These are phyloP conservation scores for Fusarium devonianum DNA, from an alignment of 2,329 filamentous ascomycete genomes.

Conservation along the genomic window DNA sequence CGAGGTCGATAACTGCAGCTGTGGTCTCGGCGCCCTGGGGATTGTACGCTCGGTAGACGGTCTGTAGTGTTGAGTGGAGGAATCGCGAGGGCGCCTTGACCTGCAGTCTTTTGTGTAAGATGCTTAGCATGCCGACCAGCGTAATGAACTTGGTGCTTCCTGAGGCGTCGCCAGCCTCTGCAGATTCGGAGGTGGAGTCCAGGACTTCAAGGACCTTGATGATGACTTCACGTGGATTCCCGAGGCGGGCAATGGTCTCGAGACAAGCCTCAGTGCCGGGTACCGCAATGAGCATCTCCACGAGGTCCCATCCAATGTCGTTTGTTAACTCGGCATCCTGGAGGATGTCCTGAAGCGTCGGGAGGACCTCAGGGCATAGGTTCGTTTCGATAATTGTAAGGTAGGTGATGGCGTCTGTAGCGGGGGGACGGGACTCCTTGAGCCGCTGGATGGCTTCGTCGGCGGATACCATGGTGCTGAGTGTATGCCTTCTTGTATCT, in stretches of 20 bases:
- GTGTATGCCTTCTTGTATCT: background rate
- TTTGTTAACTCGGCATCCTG: constrained; percentile 73
- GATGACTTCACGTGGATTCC: constrained; percentile 83
- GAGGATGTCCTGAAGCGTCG: constrained; percentile 71
- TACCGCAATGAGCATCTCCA: constrained; percentile 75
- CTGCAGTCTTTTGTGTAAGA: constrained; percentile 76
- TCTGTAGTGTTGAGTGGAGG: constrained; percentile 77
- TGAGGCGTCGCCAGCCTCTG: constrained; percentile 48
- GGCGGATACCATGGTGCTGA: constrained; percentile 43
- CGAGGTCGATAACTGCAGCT: constrained; percentile 72
- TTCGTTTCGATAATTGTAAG: constrained; percentile 80
- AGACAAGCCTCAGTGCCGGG: constrained; percentile 74
- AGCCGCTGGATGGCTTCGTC: constrained; percentile 55
- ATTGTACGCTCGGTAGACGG: constrained; percentile 71
- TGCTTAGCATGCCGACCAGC: constrained; percentile 74
- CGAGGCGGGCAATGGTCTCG: constrained; percentile 75
- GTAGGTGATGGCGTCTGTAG: constrained; percentile 75
- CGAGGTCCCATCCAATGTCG: constrained; percentile 85
- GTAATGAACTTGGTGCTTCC: constrained; percentile 66
- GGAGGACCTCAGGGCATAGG: constrained; percentile 70
- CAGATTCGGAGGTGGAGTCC: constrained; percentile 55
- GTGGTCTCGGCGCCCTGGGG: constrained; percentile 72
- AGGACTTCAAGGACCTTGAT: constrained; percentile 80
- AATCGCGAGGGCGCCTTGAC: constrained; percentile 82
- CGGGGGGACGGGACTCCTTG: constrained; percentile 57